Evolutionary conservation across 306 rosid genomes (phyloP).

Genomic region (Corylus americana): DNA sequence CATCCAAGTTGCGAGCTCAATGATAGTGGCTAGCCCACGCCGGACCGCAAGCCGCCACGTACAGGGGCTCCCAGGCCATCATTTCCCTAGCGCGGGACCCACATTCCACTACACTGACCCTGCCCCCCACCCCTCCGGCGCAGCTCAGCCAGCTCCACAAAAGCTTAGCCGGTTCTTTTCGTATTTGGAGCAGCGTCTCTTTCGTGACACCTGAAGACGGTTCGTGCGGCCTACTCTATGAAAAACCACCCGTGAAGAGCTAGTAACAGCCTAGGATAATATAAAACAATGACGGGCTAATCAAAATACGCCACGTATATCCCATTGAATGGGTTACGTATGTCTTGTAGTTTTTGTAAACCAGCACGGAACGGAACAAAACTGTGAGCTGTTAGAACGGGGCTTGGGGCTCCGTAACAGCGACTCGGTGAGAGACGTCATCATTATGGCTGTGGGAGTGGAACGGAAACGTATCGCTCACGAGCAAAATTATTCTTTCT

Average conservation of each 20-base stretch:
- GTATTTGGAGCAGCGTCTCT: constrained; percentile 27
- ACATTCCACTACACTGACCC: constrained; percentile 28
- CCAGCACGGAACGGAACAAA: constrained; percentile 34
- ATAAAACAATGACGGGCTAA: not conserved
- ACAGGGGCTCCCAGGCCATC: constrained; percentile 33
- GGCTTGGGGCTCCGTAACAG: constrained; percentile 43
- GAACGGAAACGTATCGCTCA: constrained; percentile 38
- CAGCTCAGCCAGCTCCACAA: constrained; percentile 20
- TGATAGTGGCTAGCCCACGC: constrained; percentile 73
- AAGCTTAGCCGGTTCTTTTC: constrained; percentile 17
- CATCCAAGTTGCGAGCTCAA: constrained; percentile 47
- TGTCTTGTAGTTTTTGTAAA: constrained; percentile 6
- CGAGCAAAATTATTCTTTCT: constrained; percentile 9
- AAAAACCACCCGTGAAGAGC: constrained; percentile 9
- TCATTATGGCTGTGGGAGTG: constrained; percentile 42
- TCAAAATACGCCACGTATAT: not conserved
- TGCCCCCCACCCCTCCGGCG: not conserved
- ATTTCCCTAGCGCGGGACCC: constrained; percentile 43
- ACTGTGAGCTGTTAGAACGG: constrained; percentile 36
- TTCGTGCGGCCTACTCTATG: not conserved
- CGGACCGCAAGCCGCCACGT: constrained; percentile 60
- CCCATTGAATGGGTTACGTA: too few relatives aligned
- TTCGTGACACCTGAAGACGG: constrained; percentile 16
- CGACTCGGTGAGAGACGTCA: constrained; percentile 21
- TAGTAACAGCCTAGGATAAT: not conserved